Base-by-base conservation (phyloP, 257 asterid species). In the Salvia hispanica region DNA sequence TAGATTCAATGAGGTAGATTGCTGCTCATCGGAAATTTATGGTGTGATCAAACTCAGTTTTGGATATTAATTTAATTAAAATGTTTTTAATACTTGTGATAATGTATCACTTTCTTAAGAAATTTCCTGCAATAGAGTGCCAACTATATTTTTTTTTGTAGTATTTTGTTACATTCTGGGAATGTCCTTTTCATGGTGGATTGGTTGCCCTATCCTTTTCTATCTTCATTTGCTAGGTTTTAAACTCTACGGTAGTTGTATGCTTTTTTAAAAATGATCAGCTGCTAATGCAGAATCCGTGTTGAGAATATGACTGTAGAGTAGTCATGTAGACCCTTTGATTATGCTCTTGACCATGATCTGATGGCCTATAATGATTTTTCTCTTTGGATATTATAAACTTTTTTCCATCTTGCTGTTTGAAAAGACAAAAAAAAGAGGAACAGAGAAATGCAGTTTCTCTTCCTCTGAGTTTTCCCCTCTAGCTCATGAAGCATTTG, bases 201-300 rank as follows among this genome's bases (percentile, higher is more conserved):
- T 62, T 82, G 57, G 89, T 84, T 84, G 78, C 80, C 77, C 80
- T 64, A 74, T 81, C 88, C 16, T 75, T 90, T 62, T 84, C 88
- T 57, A 74, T 74, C 81, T 59, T 60, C 69, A 71, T 63, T 69
- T 66, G 14, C 53, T 7, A 50, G 64, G 65, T 64, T 74, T 74
- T 73, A 70, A 58, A 71, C 69, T 47, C 73, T 58, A 13, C 57
- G 43, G 61, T 77, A 73, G 81, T 69, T 72, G 66, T 76, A 65
- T 64, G 64, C 72, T 77, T 72, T 72, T 75, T 43, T 11, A 58
- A 64, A 57, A 72, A 56, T 54, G 59, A 40, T 62, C 59, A 31
- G 58, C 36, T 45, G 39, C 71, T 56, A 51, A 71, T 76, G 70
- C 69, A 60, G 72, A 70, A 60, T 66, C 73, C 72, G 56, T 66